Conservation (phyloP, 2,329 filamentous ascomycete genomes). For the Trichophyton equinum region DNA sequence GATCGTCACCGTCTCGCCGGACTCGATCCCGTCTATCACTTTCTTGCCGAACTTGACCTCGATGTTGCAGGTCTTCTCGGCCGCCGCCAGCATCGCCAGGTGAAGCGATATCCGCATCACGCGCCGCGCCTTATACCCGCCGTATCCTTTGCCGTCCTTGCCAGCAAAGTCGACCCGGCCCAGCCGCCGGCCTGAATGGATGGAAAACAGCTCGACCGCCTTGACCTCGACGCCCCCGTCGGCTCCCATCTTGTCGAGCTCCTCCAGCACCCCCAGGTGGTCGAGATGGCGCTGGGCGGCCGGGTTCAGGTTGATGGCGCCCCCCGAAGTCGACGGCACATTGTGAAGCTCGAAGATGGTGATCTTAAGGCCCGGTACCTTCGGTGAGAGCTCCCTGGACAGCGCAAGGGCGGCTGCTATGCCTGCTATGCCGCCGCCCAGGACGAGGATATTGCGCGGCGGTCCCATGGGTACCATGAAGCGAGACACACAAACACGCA, state of each 20-base stretch:
- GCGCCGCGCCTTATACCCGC: slow-evolving; percentile 30
- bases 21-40: slow-evolving; percentile 26
- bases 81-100: slow-evolving; percentile 29
- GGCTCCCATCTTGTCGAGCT: slow-evolving; percentile 27
- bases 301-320: slow-evolving; percentile 35
- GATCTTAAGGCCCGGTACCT: slow-evolving; percentile 19
- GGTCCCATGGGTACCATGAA: slow-evolving; percentile 5
- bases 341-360: slow-evolving; percentile 31
- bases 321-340: slow-evolving; percentile 32
- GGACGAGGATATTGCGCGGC: slow-evolving; percentile 13
- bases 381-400: slow-evolving; percentile 12
- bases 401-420: slow-evolving; percentile 15
- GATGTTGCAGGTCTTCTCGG: slow-evolving; percentile 26
- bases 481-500: too few species aligned
- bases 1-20: slow-evolving; percentile 21
- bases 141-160: slow-evolving; percentile 25
- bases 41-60: slow-evolving; percentile 33
- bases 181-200: slow-evolving; percentile 27
- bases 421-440: slow-evolving; percentile 16
- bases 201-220: slow-evolving; percentile 30
- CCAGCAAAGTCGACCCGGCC: slow-evolving; percentile 30
- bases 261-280: slow-evolving; percentile 29
- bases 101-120: slow-evolving; percentile 33
- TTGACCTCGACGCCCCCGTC: slow-evolving; percentile 31
- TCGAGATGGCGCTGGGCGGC: slow-evolving; percentile 34